phyloP scores from a whole-genome alignment of 306 rosid genomes.

The Prunus salicina region DNA sequence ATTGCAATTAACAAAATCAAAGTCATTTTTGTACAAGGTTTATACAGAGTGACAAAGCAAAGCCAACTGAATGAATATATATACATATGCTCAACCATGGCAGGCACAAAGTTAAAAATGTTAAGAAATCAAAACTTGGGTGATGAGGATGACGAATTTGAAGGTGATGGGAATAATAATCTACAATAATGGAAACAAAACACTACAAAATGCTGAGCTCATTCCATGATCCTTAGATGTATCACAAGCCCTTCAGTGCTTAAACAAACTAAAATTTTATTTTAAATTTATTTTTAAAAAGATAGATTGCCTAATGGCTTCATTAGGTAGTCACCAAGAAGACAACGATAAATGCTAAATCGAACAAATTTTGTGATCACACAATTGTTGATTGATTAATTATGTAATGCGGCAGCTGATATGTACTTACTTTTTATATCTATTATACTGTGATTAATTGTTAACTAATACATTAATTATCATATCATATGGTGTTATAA shows the following conservation, averaged over 20 bases:
- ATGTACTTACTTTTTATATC: not conserved
- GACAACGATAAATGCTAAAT: no score
- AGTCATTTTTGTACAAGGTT: conserved; percentile 6
- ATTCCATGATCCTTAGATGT: no score
- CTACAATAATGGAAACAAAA: not conserved
- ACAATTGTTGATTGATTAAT: no score
- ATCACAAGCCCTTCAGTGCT: no score
- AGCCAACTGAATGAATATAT: not conserved
- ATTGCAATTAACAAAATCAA: conserved; percentile 18
- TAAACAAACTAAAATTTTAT: no score
- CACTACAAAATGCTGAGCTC: no score
- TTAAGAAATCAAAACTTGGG: not conserved
- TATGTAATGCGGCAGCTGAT: no score
- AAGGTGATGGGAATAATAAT: not conserved
- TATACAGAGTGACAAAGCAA: not conserved
- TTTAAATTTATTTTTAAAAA: no score
- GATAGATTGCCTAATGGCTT: not conserved
- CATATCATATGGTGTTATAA: not conserved
- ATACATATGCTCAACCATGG: not conserved
- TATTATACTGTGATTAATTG: no score
- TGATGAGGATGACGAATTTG: not conserved
- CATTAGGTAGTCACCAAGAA: no score
- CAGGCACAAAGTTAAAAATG: not conserved
- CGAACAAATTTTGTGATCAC: no score
- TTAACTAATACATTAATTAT: no score